Base-by-base conservation (phyloP, 352 stramenopile genomes). In the Stephanocyclus meneghinianus region DNA sequence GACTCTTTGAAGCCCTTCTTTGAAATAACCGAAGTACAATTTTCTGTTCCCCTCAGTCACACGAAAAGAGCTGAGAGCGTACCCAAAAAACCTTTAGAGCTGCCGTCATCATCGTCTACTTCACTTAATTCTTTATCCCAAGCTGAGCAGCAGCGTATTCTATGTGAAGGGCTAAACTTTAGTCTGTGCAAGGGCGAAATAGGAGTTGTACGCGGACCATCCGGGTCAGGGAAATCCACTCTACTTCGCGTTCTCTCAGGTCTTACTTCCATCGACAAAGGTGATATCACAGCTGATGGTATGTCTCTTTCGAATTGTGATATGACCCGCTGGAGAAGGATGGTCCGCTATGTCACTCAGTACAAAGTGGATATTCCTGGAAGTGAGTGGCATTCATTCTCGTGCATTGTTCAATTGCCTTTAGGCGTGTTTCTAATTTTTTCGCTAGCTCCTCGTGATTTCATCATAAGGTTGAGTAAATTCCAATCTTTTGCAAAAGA, bases 281-380 rank as follows among this genome's bases (percentile, higher is more conserved):
- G 83, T n/a, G 65, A 84, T 48, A 35, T 74, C 16, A n/a, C 57
- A 45, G 11, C 45, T 7, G 68, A 55, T 70, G 77, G 53, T 9
- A 56, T 84, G 50, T 84, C 67, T 60, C 64, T 84, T 45, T 47
- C 71, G 15, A 64, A 37, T 15, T 57, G 44, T 13, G 48, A 78
- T 21, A 88, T 86, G 70, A 67, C 69, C 7, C 13, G 67, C 10
- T 94, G 87, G 86, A 83, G 90, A 50, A 78, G 67, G 29, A 62
- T 76, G 37, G 77, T 92, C 40, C 75, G 89, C 0, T 94, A 92
- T 56, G 88, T 94, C 3, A 88, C 83, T 21, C 90, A 94, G 75
- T 86, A 83, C 55, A 93, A 91, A 74, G 76, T 91, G n/a, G 75
- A 88, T 62, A 82, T 91, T 10, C 80, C 84, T 9, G 88, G 88